Evolutionary conservation across 2,329 filamentous ascomycete species (phyloP), one percentile per base, ranked within the genome.

Genomic region (Pseudocercospora fuligena): DNA sequence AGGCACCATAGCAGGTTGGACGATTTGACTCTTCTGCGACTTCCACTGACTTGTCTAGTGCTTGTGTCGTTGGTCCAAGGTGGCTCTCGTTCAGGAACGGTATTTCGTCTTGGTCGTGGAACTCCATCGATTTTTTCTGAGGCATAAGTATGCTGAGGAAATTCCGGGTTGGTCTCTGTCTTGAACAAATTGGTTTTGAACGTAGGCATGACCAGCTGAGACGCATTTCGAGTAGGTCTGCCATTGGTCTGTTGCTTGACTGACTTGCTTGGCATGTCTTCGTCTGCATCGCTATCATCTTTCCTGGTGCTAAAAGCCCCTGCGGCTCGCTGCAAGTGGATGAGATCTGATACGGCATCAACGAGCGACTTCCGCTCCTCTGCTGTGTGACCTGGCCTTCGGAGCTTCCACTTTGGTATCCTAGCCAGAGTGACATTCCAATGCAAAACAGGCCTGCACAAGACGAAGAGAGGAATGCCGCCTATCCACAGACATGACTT

Each of bases 381-480:
- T 40, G 80, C 78, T 21, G 81, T 76, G 29, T 80, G 78, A 2
- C 81, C 81, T 12, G 84, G 81, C 63, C 89, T 87, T 72, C 88
- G 87, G 73, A 98, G 94, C 51, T 94, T 91, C 93, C 94, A 97
- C 73, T 89, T 93, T 2, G 95, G 95, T 19, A 98, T 92, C 65
- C 94, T 87, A 60, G 94, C 94, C 67, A 99, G 82, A 27, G 90
- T 87, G 61, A 98, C 90, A 54, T 92, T 93, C 91, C 92, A 96
- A 73, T 86, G 86, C 40, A 98, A 87, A 12, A 95, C 87, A 31
- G 89, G 85, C 31, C 88, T 87, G 75, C 93, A 96, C 5, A 87
- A 82, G 3, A 94, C 80, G 61, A 97, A 88, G 16, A 97, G 79
- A 54, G 88, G 86, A 31, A 97, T 78, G 0, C 94, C 93, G n/a